phyloP scores from a whole-genome alignment of 2,329 filamentous ascomycete species.

The Orbilia brochopaga region DNA sequence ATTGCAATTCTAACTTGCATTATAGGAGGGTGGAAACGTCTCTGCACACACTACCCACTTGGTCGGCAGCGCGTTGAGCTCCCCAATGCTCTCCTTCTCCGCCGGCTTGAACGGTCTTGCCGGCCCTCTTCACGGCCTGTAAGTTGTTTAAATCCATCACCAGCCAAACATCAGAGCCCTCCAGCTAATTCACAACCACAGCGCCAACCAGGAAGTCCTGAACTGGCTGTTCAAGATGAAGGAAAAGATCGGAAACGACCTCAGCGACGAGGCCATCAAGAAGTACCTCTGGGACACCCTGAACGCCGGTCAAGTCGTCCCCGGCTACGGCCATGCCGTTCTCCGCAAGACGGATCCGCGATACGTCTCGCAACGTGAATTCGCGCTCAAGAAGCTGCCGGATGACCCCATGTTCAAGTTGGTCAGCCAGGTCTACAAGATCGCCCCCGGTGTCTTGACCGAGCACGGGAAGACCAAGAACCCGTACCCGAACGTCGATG shows the following conservation, averaged over 20 bases:
- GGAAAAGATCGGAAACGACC: constrained; percentile 87
- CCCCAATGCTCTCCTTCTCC: constrained; percentile 93
- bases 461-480: constrained; percentile 99
- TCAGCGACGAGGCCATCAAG: constrained; percentile 94
- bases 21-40: constrained; percentile 90
- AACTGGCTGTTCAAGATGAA: constrained; percentile 99
- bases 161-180: constrained; percentile 52
- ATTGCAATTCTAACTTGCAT: background rate
- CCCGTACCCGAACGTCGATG: constrained; percentile 98
- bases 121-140: constrained; percentile 93
- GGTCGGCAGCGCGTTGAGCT: constrained; percentile 94
- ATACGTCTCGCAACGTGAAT: constrained; percentile 97
- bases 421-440: constrained; percentile 99
- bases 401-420: constrained; percentile 99
- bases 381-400: constrained; percentile 90
- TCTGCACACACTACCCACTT: constrained; percentile 98
- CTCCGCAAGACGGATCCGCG: constrained; percentile 99
- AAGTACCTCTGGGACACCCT: constrained; percentile 99
- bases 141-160: background rate
- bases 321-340: constrained; percentile 97
- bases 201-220: constrained; percentile 97
- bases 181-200: constrained; percentile 52
- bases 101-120: constrained; percentile 98
- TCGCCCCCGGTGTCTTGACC: constrained; percentile 93
- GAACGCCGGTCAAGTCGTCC: constrained; percentile 93